Evolutionary conservation across 2,329 filamentous ascomycete species (phyloP).

Genomic region (Pseudogymnoascus sp.): DNA sequence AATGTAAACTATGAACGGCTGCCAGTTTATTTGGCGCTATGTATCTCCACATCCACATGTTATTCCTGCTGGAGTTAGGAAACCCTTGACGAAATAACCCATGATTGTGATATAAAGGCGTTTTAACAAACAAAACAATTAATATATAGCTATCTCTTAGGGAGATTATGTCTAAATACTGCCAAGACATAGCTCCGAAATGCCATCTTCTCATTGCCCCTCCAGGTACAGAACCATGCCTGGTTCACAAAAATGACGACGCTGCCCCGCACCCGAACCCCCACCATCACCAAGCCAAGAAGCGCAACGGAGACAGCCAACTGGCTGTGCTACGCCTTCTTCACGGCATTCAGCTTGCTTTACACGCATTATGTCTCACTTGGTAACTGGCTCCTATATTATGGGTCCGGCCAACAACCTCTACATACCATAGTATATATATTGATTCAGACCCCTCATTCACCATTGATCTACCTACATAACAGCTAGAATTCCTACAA

Average conservation of each 20-base stretch:
- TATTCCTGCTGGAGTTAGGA: neutral
- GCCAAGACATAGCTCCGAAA: neutral
- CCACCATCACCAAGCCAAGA: conserved; percentile 1
- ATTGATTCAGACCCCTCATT: neutral
- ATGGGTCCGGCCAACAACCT: neutral
- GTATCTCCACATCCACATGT: neutral
- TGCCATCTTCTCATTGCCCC: neutral
- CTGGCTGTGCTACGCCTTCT: neutral
- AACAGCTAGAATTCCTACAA: neutral
- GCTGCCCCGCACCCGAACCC: conserved; percentile 1
- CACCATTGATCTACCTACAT: neutral
- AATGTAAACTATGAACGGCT: neutral
- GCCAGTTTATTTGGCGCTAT: neutral
- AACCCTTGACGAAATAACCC: neutral
- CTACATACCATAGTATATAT: neutral
- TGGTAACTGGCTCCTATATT: neutral
- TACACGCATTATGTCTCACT: conserved; percentile 6
- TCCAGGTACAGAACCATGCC: neutral
- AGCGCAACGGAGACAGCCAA: neutral
- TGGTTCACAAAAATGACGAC: neutral
- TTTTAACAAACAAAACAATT: neutral
- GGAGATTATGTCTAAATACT: neutral
- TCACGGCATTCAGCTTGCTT: neutral
- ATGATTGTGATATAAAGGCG: neutral
- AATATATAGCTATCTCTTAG: neutral